Percentiles rank a stretch among this genome's conserved stretches.
phyloP scores from a whole-genome alignment of 2,329 filamentous ascomycete genomes.

The Fusarium protoensiforme region DNA sequence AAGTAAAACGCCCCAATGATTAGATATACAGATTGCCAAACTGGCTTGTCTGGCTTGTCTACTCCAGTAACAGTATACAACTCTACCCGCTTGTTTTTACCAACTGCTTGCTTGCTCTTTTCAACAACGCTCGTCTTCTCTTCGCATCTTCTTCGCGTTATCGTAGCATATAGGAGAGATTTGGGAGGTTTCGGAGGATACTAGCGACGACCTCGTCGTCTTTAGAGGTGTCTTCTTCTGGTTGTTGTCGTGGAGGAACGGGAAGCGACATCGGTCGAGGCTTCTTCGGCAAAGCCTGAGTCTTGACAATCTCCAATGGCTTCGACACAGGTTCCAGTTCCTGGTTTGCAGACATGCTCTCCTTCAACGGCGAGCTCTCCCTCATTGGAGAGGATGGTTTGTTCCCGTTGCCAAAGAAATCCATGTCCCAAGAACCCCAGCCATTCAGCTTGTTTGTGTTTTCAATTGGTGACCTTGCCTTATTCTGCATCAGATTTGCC shows the following conservation, averaged over 20 bases:
- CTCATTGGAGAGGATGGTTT: slow-evolving; percentile 15
- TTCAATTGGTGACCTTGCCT: slow-evolving; percentile 11
- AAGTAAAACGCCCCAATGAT: slow-evolving; percentile 30
- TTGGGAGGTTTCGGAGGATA: slow-evolving; percentile 53
- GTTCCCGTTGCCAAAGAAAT: slow-evolving; percentile 22
- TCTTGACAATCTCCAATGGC: slow-evolving; percentile 6
- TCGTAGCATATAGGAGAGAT: slow-evolving; percentile 60
- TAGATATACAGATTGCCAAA: slow-evolving; percentile 23
- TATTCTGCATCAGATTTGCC: slow-evolving; percentile 17
- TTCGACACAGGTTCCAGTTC: slow-evolving; percentile 6
- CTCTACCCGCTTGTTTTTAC: neutral
- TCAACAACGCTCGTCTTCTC: slow-evolving; percentile 1
- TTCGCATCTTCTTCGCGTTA: slow-evolving; percentile 36
- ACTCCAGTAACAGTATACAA: neutral
- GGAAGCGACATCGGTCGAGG: slow-evolving; percentile 7
- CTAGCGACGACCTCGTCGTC: slow-evolving; percentile 48
- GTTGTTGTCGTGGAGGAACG: slow-evolving; percentile 10
- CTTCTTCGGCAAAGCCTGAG: neutral
- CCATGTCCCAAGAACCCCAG: slow-evolving; percentile 37
- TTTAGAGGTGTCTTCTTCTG: slow-evolving; percentile 20
- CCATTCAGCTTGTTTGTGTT: slow-evolving; percentile 16
- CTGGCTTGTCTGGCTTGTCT: neutral
- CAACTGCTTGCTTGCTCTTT: neutral
- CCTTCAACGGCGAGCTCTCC: neutral
- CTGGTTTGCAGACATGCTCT: neutral